Evolutionary conservation across 78 protist species (phyloP).

Genomic region (Monocercomonoides exilis): DNA sequence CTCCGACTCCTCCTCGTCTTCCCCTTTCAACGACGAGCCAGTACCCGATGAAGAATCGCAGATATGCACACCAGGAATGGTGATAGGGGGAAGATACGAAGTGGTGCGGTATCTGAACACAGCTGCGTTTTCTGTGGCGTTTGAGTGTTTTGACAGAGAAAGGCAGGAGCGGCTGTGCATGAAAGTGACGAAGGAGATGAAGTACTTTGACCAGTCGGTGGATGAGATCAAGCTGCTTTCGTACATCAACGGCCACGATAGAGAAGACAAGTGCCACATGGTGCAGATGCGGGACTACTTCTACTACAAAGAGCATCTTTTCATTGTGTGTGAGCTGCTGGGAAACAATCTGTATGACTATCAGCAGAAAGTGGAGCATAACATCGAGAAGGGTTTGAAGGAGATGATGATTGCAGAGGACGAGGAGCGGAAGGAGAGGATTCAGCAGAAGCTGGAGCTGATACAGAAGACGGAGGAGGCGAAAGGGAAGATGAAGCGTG

Average conservation of each 20-base stretch:
- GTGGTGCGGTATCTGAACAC: slow-evolving; percentile 45
- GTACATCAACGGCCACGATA: slow-evolving; percentile 25
- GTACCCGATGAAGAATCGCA: not conserved
- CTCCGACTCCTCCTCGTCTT: too few relatives aligned
- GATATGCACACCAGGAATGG: too few relatives aligned
- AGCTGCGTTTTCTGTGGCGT: slow-evolving; percentile 58
- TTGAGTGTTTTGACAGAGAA: slow-evolving; percentile 45
- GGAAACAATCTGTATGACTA: slow-evolving; percentile 63
- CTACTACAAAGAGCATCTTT: slow-evolving; percentile 65
- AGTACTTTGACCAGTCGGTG: slow-evolving; percentile 68
- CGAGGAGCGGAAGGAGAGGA: too few relatives aligned
- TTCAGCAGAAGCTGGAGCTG: too few relatives aligned
- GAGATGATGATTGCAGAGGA: too few relatives aligned
- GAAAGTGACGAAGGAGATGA: slow-evolving; percentile 64
- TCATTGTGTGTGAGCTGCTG: slow-evolving; percentile 63
- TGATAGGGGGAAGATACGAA: slow-evolving; percentile 57
- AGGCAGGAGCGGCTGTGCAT: slow-evolving; percentile 35
- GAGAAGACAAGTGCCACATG: slow-evolving; percentile 35
- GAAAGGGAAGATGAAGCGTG: too few relatives aligned
- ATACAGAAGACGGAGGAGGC: too few relatives aligned
- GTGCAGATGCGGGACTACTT: slow-evolving; percentile 54
- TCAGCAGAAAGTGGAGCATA: slow-evolving; percentile 38
- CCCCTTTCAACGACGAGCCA: not conserved
- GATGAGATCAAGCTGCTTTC: slow-evolving; percentile 67
- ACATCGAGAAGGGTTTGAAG: slow-evolving; percentile 29